Evolutionary conservation across 2,329 filamentous ascomycete genomes (phyloP).

Genomic region (Paraconiothyrium brasiliense): DNA sequence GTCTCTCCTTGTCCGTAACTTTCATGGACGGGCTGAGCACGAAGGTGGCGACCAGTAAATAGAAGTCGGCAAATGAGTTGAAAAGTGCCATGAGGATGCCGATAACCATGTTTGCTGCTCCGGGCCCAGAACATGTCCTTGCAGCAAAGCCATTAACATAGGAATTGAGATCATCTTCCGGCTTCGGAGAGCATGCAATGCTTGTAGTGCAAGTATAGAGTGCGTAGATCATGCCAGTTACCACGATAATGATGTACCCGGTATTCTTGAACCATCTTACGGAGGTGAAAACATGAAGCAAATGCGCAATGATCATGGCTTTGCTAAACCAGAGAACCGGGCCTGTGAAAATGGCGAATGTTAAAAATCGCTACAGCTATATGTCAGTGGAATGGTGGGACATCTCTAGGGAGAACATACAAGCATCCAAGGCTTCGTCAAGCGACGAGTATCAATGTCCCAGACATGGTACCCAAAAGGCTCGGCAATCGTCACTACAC

Average conservation of each 20-base stretch:
- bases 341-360: constrained; percentile 25
- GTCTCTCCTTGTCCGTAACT: constrained; percentile 23
- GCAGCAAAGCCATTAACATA: constrained; percentile 29
- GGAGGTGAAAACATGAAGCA: constrained; percentile 24
- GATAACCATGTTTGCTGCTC: constrained; percentile 22
- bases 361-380: constrained; percentile 21
- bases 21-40: constrained; percentile 19
- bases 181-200: constrained; percentile 28
- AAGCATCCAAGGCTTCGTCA: constrained; percentile 23
- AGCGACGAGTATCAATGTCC: constrained; percentile 23
- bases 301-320: constrained; percentile 27
- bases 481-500: constrained; percentile 21
- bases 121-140: constrained; percentile 21
- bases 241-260: constrained; percentile 26
- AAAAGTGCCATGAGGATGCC: constrained; percentile 21
- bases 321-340: constrained; percentile 34
- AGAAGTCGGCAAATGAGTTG: constrained; percentile 26
- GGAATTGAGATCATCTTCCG: constrained; percentile 19
- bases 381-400: constrained; percentile 7
- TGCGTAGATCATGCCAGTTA: constrained; percentile 28
- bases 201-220: constrained; percentile 27
- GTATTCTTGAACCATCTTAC: constrained; percentile 31
- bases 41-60: constrained; percentile 25
- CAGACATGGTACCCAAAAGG: constrained; percentile 30
- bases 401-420: constrained; percentile 11